Evolutionary conservation across 768 basidiomycete species (phyloP).

Genomic region (Suillus ampliporus): DNA sequence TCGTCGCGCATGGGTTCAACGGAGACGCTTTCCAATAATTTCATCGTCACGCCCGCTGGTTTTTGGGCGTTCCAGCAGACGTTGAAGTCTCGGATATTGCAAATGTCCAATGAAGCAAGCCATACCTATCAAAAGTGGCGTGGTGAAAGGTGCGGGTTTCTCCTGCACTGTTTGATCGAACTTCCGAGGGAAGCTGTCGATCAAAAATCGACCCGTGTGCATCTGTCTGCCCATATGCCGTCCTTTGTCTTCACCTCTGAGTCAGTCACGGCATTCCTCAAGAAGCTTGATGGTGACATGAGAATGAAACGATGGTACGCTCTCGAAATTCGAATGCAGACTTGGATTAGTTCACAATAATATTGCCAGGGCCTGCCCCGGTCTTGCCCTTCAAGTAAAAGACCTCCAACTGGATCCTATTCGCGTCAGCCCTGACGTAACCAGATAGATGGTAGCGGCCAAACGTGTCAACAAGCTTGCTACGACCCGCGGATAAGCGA

Average conservation of each 20-base stretch:
- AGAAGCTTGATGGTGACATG: conserved; percentile 94
- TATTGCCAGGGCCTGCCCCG: conserved; percentile 80
- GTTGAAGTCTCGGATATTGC: conserved; percentile 77
- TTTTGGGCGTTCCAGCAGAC: conserved; percentile 88
- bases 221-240: conserved; percentile 53
- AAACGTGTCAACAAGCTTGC: too few relatives aligned
- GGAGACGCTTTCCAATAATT: conserved; percentile 94
- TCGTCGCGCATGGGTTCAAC: conserved; percentile 41
- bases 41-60: conserved; percentile 97
- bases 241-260: conserved; percentile 51
- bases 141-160: neutral
- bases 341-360: too few relatives aligned
- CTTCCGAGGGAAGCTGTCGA: conserved; percentile 91
- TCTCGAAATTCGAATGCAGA: too few relatives aligned
- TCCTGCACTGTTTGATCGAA: conserved; percentile 87
- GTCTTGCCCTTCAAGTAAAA: conserved; percentile 91
- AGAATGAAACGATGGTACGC: too few relatives aligned
- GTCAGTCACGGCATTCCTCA: conserved; percentile 87
- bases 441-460: too few relatives aligned
- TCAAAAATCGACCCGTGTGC: conserved; percentile 86
- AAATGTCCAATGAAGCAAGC: conserved; percentile 60
- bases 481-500: too few relatives aligned
- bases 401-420: too few relatives aligned
- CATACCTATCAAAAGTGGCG: too few relatives aligned
- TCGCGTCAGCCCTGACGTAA: too few relatives aligned